Evolutionary conservation across 441 rosid species (phyloP).

Genomic region (Gossypium trilobum): DNA sequence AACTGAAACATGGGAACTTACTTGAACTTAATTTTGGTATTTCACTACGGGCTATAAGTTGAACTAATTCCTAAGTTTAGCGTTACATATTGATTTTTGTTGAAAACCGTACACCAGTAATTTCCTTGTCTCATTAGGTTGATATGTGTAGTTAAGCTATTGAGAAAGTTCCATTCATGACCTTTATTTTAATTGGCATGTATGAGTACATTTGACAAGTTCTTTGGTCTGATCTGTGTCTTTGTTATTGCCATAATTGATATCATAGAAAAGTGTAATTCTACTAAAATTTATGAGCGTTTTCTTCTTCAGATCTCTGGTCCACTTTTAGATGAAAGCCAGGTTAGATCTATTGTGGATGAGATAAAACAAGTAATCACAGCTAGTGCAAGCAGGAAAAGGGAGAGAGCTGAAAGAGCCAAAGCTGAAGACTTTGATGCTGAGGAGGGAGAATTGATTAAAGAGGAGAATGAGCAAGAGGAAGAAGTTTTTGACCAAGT

Average conservation of each 20-base stretch:
- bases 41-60: background rate
- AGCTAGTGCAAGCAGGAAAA: slow-evolving; percentile 90
- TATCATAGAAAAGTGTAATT: slow-evolving; percentile 2
- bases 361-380: slow-evolving; percentile 90
- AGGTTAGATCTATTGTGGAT: slow-evolving; percentile 84
- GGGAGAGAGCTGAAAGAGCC: slow-evolving; percentile 87
- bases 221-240: background rate
- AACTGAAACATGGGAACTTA: background rate
- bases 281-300: slow-evolving; percentile 14
- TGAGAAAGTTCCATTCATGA: background rate
- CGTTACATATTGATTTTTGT: background rate
- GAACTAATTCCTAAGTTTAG: background rate
- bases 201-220: background rate
- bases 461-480: slow-evolving; percentile 98
- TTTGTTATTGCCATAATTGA: background rate
- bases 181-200: background rate
- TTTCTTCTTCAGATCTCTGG: slow-evolving; percentile 67
- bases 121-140: background rate
- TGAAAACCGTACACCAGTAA: background rate
- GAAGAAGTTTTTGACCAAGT: slow-evolving; percentile 99
- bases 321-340: slow-evolving; percentile 62
- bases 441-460: slow-evolving; percentile 91
- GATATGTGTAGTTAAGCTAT: background rate
- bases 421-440: slow-evolving; percentile 97
- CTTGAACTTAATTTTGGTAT: background rate